phyloP scores from a whole-genome alignment of 768 basidiomycete species.

The Rhizopogon rudus region DNA sequence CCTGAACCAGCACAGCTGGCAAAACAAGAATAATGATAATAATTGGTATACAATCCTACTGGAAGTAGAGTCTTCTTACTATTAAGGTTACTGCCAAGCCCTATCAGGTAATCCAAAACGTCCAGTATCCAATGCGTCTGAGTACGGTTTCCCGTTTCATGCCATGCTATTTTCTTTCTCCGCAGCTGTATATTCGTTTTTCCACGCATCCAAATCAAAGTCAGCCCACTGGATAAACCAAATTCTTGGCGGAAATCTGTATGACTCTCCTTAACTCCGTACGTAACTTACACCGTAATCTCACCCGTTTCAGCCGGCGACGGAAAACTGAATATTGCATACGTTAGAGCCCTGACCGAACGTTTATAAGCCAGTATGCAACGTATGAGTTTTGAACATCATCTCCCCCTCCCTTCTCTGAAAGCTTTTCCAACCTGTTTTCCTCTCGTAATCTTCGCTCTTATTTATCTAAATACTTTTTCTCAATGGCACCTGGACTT shows the following conservation, averaged over 20 bases:
- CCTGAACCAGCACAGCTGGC: too few relatives aligned
- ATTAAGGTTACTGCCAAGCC: too few relatives aligned
- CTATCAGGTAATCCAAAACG: too few relatives aligned
- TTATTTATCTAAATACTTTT: conserved; percentile 1
- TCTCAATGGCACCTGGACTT: conserved; percentile 27
- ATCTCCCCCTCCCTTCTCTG: conserved; percentile 16
- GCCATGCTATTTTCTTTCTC: conserved; percentile 10
- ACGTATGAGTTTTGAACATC: not conserved
- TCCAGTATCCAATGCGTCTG: too few relatives aligned
- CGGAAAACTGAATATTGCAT: conserved; percentile 10
- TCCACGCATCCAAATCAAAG: conserved; percentile 1
- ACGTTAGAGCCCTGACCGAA: not conserved
- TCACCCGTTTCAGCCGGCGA: conserved; percentile 17
- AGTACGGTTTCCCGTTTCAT: too few relatives aligned
- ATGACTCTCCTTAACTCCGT: conserved; percentile 5
- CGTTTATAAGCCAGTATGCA: conserved; percentile 16
- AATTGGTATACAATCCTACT: too few relatives aligned
- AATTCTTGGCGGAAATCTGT: not conserved
- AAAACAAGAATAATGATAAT: too few relatives aligned
- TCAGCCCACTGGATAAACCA: conserved; percentile 5
- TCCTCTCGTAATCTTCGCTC: not conserved
- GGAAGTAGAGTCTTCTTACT: too few relatives aligned
- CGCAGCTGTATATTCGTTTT: conserved; percentile 9
- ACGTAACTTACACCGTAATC: conserved; percentile 15
- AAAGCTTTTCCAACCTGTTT: conserved; percentile 8